A percentile compares a stretch with the other conserved stretches of the same genome.
Evolutionary conservation across 2,329 filamentous ascomycete genomes (phyloP).

Genomic region (Ascocoryne sarcoides): DNA sequence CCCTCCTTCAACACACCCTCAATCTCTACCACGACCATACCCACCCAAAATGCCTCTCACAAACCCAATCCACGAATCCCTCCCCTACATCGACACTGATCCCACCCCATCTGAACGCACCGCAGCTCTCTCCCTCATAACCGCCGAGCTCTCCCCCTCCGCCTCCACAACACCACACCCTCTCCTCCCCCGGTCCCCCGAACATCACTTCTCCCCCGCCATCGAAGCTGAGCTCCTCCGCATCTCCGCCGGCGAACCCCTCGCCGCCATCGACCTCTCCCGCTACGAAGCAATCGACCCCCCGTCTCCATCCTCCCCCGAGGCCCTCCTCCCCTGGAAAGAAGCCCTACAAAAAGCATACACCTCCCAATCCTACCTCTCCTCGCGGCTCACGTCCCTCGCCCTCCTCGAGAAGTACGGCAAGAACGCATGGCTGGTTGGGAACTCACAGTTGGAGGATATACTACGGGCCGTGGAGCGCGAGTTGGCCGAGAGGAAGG

Average conservation of each 20-base stretch:
- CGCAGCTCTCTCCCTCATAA: slow-evolving; percentile 61
- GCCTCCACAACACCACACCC: slow-evolving; percentile 33
- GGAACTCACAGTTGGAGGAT: slow-evolving; percentile 72
- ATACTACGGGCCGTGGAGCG: slow-evolving; percentile 61
- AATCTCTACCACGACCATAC: slow-evolving; percentile 1
- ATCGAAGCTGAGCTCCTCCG: slow-evolving; percentile 61
- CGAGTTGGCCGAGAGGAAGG: slow-evolving; percentile 60
- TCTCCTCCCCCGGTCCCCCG: slow-evolving; percentile 48
- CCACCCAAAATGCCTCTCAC: slow-evolving; percentile 22
- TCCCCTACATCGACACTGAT: slow-evolving; percentile 61
- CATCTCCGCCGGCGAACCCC: slow-evolving; percentile 49
- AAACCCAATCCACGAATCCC: slow-evolving; percentile 25
- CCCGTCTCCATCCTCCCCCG: slow-evolving; percentile 33
- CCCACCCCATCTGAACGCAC: slow-evolving; percentile 55
- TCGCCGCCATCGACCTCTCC: slow-evolving; percentile 60
- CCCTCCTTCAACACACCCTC: neutral
- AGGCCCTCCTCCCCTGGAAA: slow-evolving; percentile 9
- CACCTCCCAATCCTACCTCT: slow-evolving; percentile 48
- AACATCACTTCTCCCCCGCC: slow-evolving; percentile 53
- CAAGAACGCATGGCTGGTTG: slow-evolving; percentile 85
- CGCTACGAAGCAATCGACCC: slow-evolving; percentile 76
- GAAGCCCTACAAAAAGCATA: slow-evolving; percentile 39
- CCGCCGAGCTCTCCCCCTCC: slow-evolving; percentile 46
- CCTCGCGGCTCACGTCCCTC: slow-evolving; percentile 26
- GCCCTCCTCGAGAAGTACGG: slow-evolving; percentile 37